Conservation (phyloP, 2,329 filamentous ascomycete species). For the Lizonia empirigonia region DNA sequence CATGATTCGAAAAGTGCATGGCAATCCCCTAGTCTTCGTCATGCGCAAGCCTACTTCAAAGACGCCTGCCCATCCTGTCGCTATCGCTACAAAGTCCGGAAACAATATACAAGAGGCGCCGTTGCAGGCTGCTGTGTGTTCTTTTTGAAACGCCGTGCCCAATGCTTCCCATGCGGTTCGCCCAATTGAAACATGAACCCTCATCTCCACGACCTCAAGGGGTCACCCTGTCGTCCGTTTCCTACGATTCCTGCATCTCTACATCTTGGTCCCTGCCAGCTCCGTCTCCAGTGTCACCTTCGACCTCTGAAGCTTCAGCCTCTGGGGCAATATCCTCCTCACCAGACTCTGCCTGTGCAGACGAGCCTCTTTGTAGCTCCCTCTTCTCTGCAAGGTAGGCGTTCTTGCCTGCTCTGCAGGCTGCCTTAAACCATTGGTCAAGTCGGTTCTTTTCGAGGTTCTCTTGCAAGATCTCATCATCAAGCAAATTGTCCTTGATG, state of each 20-base stretch:
- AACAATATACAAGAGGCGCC: slow-evolving; percentile 17
- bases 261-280: slow-evolving; percentile 33
- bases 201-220: slow-evolving; percentile 12
- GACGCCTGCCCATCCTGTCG: not conserved
- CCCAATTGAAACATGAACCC: slow-evolving; percentile 23
- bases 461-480: slow-evolving; percentile 69
- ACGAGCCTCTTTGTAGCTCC: slow-evolving; percentile 25
- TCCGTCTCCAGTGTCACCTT: slow-evolving; percentile 34
- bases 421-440: slow-evolving; percentile 67
- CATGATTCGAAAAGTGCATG: not conserved
- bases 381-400: slow-evolving; percentile 31
- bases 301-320: slow-evolving; percentile 20
- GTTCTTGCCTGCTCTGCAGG: slow-evolving; percentile 46
- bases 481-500: slow-evolving; percentile 71
- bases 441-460: slow-evolving; percentile 72
- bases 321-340: slow-evolving; percentile 10
- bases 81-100: not conserved
- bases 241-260: slow-evolving; percentile 41
- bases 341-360: slow-evolving; percentile 5
- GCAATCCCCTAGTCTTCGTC: not conserved
- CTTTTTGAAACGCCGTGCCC: slow-evolving; percentile 35
- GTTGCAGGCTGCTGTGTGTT: slow-evolving; percentile 14
- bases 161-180: slow-evolving; percentile 30
- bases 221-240: not conserved
- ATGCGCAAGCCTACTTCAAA: not conserved